These are phyloP conservation scores for Tulasnella sp. DNA, from an alignment of 768 basidiomycete species.

Conservation along the genomic window DNA sequence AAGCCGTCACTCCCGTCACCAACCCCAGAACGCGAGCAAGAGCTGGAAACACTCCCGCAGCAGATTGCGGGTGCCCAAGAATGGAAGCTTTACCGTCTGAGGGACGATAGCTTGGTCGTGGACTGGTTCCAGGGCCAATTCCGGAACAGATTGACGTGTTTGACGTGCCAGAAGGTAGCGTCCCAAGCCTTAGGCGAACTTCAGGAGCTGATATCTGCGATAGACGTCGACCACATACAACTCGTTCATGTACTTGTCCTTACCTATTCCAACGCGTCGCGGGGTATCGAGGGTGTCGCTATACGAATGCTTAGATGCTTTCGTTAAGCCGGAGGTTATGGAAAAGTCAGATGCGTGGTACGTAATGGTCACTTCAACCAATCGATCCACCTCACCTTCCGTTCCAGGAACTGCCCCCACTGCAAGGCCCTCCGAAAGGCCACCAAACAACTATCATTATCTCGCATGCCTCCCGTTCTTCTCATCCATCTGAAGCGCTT, in stretches of 20 bases:
- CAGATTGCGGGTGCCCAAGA: conserved; percentile 87
- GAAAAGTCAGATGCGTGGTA: conserved; percentile 93
- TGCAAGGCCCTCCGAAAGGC: conserved; percentile 85
- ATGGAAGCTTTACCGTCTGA: conserved; percentile 79
- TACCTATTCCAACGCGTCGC: conserved; percentile 68
- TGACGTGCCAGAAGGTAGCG: conserved; percentile 79
- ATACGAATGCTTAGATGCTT: conserved; percentile 72
- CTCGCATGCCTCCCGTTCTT: conserved; percentile 85
- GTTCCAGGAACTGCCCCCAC: conserved; percentile 79
- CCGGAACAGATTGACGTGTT: conserved; percentile 73
- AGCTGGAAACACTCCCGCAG: conserved; percentile 72
- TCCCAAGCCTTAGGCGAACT: conserved; percentile 1
- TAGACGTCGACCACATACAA: conserved; percentile 98
- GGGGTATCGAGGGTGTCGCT: conserved; percentile 51
- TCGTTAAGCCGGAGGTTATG: conserved; percentile 81
- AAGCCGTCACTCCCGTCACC: conserved; percentile 47
- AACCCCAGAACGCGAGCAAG: conserved; percentile 73
- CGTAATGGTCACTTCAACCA: conserved; percentile 22
- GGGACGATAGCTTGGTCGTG: conserved; percentile 89
- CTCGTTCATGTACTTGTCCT: conserved; percentile 84
- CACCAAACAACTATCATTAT: conserved; percentile 74
- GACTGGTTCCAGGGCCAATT: conserved; percentile 98
- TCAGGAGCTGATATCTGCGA: conserved; percentile 16
- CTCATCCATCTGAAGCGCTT: conserved; percentile 89
- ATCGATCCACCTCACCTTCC: not conserved